Evolutionary conservation across 495 filamentous ascomycete species (phyloP), one percentile per base, ranked within the genome.

Genomic region (Cercophora newfieldiana): DNA sequence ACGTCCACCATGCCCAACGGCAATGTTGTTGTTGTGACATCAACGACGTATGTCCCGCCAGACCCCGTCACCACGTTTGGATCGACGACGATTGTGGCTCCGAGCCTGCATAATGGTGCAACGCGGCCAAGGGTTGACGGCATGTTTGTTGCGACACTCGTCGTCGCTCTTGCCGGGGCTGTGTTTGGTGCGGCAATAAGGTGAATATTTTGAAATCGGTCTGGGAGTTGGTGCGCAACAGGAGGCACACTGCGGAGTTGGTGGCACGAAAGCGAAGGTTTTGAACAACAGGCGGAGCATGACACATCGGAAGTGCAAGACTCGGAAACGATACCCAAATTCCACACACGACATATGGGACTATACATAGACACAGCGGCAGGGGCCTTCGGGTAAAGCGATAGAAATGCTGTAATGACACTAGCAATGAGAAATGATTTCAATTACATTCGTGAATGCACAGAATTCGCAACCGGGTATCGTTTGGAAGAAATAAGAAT

Each of bases 1-100:
- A 80, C 76, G 10, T 76, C 72, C 10, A 82, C 79, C 0, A 68
- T 74, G 10, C 69, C 76, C 7, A 73, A 76, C 64, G 81, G 81
- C 14, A 74, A 59, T 7, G 72, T 75, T 64, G 66, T 76, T 16
- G 64, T 71, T 53, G 59, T 77, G 7, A 73, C 69, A 16, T 54
- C 57, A 22, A 74, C 72, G 2, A 67, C 69, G 3, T 74, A 57
- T 37, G 77, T 79, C 21, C 56, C 48, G 16, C 68, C 66, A 6
- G 66, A 67, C 7, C 66, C 68, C 1, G 48, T 18, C 0, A 31
- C 59, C 19, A 65, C 64, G 33, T 64, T 64, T 4, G 65, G 62
- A 7, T 57, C 63, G 51, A 68, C 69, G 8, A 61, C 68, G 2
- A 69, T 57, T 31, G 49, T 68, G 1, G 47, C 66, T 1, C 74